phyloP scores from a whole-genome alignment of 169 alveolate species.

The Condylostoma magnum region DNA sequence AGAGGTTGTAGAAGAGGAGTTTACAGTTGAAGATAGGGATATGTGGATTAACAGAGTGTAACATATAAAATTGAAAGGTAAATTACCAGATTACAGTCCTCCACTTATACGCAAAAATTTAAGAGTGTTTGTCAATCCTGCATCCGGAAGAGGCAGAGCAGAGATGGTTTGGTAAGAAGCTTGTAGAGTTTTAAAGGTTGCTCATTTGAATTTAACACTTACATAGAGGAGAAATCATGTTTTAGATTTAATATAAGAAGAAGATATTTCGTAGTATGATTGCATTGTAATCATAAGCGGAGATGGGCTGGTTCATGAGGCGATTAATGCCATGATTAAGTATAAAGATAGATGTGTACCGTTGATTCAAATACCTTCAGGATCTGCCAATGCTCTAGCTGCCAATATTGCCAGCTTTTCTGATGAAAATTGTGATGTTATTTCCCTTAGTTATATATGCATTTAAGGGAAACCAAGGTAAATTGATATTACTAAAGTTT shows the following conservation, averaged over 20 bases:
- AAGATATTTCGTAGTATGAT: slow-evolving; percentile 32
- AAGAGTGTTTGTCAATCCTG: slow-evolving; percentile 10
- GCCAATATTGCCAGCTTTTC: slow-evolving; percentile 35
- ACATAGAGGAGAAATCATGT: slow-evolving; percentile 26
- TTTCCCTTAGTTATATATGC: too few species aligned
- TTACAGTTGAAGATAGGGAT: too few species aligned
- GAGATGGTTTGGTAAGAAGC: not conserved
- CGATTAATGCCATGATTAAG: slow-evolving; percentile 45
- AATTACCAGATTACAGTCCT: too few species aligned
- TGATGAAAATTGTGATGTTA: slow-evolving; percentile 42
- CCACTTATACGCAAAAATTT: too few species aligned
- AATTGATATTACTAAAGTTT: slow-evolving; percentile 47
- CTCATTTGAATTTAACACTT: not conserved
- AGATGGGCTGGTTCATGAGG: slow-evolving; percentile 69
- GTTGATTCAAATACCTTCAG: slow-evolving; percentile 57
- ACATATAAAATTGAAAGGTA: too few species aligned
- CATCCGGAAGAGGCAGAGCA: slow-evolving; percentile 18
- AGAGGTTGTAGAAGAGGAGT: too few species aligned
- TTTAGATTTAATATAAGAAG: not conserved
- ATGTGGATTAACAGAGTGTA: too few species aligned
- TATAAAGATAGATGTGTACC: slow-evolving; percentile 41
- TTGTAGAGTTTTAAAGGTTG: not conserved
- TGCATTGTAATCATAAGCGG: slow-evolving; percentile 56
- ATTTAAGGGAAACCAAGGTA: slow-evolving; percentile 45
- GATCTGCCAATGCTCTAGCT: slow-evolving; percentile 57